These are phyloP conservation scores for Conringia planisiliqua DNA, from an alignment of 345 rosid genomes.

Conservation along the genomic window DNA sequence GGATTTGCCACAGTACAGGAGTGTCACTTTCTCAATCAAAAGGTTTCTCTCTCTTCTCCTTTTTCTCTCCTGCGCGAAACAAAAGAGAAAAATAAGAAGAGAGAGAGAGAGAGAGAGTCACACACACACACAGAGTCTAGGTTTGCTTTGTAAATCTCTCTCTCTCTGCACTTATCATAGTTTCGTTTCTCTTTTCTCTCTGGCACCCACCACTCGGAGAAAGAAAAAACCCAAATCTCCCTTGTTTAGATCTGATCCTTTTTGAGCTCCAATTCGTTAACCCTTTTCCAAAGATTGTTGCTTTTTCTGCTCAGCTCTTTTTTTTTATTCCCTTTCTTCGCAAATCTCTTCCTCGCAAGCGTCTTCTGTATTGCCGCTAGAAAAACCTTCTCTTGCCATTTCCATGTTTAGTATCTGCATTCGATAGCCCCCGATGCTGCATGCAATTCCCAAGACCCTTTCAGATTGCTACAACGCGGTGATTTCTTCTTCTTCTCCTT, in stretches of 20 bases:
- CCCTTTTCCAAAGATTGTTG: conserved; percentile 1
- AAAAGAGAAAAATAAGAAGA: not conserved
- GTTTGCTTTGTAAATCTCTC: conserved; percentile 27
- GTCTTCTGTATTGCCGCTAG: not conserved
- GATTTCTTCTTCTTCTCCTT: conserved; percentile 4
- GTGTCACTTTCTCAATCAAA: conserved; percentile 34
- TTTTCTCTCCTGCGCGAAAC: conserved; percentile 28
- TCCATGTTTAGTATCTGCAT: conserved; percentile 21
- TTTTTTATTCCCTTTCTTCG: not conserved
- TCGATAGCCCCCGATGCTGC: conserved; percentile 25
- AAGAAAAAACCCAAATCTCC: conserved; percentile 3
- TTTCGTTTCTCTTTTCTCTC: conserved; percentile 6
- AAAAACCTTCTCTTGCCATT: not conserved
- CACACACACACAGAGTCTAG: conserved; percentile 17
- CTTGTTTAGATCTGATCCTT: conserved; percentile 24
- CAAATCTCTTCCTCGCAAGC: not conserved
- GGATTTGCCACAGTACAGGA: conserved; percentile 15
- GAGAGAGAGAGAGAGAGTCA: not conserved
- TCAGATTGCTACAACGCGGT: conserved; percentile 17
- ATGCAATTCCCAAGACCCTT: conserved; percentile 27
- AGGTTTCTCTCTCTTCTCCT: conserved; percentile 33
- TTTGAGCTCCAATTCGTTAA: conserved; percentile 9
- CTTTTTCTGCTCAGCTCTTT: not conserved
- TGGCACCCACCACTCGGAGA: conserved; percentile 8
- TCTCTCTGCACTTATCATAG: conserved; percentile 16